A percentile compares a stretch with the other conserved stretches of the same genome.
These are phyloP conservation scores for Aspergillus egyptiacus DNA, from an alignment of 495 filamentous ascomycete species.

Conservation along the genomic window DNA sequence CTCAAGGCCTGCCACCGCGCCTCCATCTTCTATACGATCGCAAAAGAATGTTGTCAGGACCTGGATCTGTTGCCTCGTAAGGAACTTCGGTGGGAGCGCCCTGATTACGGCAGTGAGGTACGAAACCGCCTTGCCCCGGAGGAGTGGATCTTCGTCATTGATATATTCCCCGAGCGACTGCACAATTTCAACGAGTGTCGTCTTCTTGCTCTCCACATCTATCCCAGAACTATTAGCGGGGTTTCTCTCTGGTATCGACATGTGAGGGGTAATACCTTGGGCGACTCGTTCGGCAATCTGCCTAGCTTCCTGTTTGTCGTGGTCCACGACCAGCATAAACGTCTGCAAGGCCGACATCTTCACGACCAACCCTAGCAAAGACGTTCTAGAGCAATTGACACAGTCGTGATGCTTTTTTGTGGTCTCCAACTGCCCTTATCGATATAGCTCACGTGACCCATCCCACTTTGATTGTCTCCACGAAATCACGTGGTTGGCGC, in stretches of 20 bases:
- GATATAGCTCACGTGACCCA: constrained; percentile 21
- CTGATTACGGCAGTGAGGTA: constrained; percentile 63
- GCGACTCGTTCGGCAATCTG: constrained; percentile 54
- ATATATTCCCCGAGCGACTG: constrained; percentile 65
- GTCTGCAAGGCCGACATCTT: constrained; percentile 58
- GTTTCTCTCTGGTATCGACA: neutral
- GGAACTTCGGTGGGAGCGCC: constrained; percentile 48
- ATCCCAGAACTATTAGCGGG: constrained; percentile 14
- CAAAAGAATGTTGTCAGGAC: constrained; percentile 55
- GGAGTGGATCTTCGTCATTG: constrained; percentile 60
- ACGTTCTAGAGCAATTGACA: constrained; percentile 16
- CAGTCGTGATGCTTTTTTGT: constrained; percentile 25
- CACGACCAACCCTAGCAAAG: constrained; percentile 15
- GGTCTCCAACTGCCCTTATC: constrained; percentile 25
- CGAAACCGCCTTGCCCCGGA: constrained; percentile 60
- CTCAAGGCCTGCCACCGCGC: constrained; percentile 44
- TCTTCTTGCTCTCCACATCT: constrained; percentile 58
- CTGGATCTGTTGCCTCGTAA: constrained; percentile 63
- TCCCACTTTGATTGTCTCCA: constrained; percentile 15
- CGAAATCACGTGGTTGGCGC: constrained; percentile 7
- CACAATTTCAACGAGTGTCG: constrained; percentile 60
- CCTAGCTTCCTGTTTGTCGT: constrained; percentile 54
- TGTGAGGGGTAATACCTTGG: constrained; percentile 38
- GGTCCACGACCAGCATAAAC: constrained; percentile 60
- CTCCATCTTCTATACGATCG: constrained; percentile 57